Evolutionary conservation across 202 grass and related monocot species (phyloP), one percentile per base, ranked within the genome.

Genomic region (Panicum hallii): DNA sequence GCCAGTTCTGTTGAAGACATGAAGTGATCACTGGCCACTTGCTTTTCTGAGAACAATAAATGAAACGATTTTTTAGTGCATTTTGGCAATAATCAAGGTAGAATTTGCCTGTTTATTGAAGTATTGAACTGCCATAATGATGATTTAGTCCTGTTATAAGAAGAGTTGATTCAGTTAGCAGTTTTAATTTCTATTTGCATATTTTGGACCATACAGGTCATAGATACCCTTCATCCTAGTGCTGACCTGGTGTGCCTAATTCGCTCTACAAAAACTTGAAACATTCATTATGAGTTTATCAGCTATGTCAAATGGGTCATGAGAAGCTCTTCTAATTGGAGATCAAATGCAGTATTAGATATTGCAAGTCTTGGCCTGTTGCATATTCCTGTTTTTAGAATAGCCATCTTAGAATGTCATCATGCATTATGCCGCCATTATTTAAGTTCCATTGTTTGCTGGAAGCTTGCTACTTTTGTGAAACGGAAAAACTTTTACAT

Each of bases 211-310:
- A 50, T 28, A 79, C 56, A 64, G 49, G 9, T 70, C 50, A 44
- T 79, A 65, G 10, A 23, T 12, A 61, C 20, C 30, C 22, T 87
- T 69, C 69, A 75, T 64, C 23, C 9, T 53, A 64, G 30, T n/a
- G 11, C 5, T 19, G 4, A 17, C 36, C 19, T 75, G 36, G 11
- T n/a, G 0, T 22, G 11, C 30, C 56, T 71, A 55, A 40, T 48
- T 73, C 32, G 9, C 42, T 76, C 40, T 16, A 45, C 6, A 65
- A 2, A 26, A n/a, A 55, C 0, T 6, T 30, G 11, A 6, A 40
- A 72, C 15, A 8, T 0, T 44, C 66, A 5, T 15, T 80, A 23
- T 1, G 28, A 23, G 16, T 77, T 58, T 67, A 7, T 78, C 54
- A 17, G 5, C 48, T 49, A 65, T 65, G 2, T 19, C 41, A 56